These are phyloP conservation scores for Haberlea rhodopensis DNA, from an alignment of 257 asterid genomes.

Conservation along the genomic window DNA sequence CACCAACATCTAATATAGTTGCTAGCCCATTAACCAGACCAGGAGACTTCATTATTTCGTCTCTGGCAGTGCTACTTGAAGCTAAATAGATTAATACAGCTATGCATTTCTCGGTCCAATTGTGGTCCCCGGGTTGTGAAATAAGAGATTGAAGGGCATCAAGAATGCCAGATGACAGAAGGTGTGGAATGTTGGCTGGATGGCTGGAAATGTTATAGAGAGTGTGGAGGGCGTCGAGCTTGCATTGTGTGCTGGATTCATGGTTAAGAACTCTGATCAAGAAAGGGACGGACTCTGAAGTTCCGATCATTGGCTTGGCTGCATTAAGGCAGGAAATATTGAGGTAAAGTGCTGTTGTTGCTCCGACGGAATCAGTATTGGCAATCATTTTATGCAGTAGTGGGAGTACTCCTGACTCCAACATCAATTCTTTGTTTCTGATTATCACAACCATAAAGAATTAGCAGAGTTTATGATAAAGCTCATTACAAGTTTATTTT, in stretches of 20 bases:
- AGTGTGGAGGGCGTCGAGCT: slow-evolving; percentile 86
- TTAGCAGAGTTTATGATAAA: not conserved
- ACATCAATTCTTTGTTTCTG: slow-evolving; percentile 91
- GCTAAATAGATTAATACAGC: slow-evolving; percentile 75
- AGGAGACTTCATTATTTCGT: slow-evolving; percentile 48
- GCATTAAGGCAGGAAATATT: slow-evolving; percentile 88
- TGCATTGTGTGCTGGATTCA: slow-evolving; percentile 54
- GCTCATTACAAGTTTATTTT: not conserved
- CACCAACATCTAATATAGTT: slow-evolving; percentile 68
- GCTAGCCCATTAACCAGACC: slow-evolving; percentile 64
- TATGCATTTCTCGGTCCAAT: slow-evolving; percentile 79
- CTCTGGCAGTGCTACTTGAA: slow-evolving; percentile 57
- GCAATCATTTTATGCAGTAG: slow-evolving; percentile 62
- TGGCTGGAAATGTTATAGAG: slow-evolving; percentile 78
- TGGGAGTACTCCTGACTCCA: slow-evolving; percentile 78
- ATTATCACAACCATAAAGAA: slow-evolving; percentile 14
- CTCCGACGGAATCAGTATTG: slow-evolving; percentile 44
- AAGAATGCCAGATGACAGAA: slow-evolving; percentile 66
- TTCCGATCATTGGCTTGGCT: slow-evolving; percentile 78
- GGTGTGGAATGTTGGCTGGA: slow-evolving; percentile 67
- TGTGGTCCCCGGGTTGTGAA: slow-evolving; percentile 44
- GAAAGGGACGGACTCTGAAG: slow-evolving; percentile 76
- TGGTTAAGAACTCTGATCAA: slow-evolving; percentile 57
- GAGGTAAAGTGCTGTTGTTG: slow-evolving; percentile 90
- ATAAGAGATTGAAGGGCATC: slow-evolving; percentile 60